Evolutionary conservation across 345 rosid genomes (phyloP).

Genomic region (Aquilaria sinensis): DNA sequence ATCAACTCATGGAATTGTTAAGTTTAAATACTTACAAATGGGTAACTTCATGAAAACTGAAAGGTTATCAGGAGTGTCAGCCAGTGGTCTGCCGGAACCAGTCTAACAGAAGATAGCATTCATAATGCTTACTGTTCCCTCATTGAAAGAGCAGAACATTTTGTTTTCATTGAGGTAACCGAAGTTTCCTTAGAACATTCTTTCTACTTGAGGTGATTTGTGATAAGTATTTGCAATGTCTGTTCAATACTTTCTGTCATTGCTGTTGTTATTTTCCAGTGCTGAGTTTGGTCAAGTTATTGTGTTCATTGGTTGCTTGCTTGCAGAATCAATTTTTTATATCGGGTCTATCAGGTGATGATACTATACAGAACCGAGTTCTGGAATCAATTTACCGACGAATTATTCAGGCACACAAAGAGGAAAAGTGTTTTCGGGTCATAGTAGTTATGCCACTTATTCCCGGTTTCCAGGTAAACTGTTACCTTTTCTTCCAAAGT

Average conservation of each 20-base stretch:
- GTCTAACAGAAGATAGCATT: slow-evolving; percentile 87
- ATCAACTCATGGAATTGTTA: no score
- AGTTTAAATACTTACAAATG: not conserved
- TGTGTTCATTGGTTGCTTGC: slow-evolving; percentile 9
- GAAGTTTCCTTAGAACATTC: not conserved
- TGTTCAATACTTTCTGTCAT: no score
- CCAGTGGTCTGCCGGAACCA: slow-evolving; percentile 92
- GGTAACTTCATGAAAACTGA: slow-evolving; percentile 4
- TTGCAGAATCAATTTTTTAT: slow-evolving; percentile 90
- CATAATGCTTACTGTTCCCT: slow-evolving; percentile 76
- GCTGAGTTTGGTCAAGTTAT: not conserved
- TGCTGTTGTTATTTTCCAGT: slow-evolving; percentile 1
- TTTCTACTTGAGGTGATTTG: not conserved
- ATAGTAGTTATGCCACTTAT: slow-evolving; percentile 76
- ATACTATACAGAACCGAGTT: slow-evolving; percentile 70
- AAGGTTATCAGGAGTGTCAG: slow-evolving; percentile 81
- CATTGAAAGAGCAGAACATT: slow-evolving; percentile 77
- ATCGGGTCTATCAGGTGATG: slow-evolving; percentile 81
- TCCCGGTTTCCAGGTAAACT: slow-evolving; percentile 88
- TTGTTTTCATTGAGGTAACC: slow-evolving; percentile 83
- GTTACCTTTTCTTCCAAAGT: not conserved
- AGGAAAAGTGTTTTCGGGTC: slow-evolving; percentile 57
- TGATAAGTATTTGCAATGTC: slow-evolving; percentile 8
- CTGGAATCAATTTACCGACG: slow-evolving; percentile 66
- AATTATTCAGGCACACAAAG: slow-evolving; percentile 66